Evolutionary conservation across 2,329 filamentous ascomycete species (phyloP).

Genomic region (Seiridium cupressi): DNA sequence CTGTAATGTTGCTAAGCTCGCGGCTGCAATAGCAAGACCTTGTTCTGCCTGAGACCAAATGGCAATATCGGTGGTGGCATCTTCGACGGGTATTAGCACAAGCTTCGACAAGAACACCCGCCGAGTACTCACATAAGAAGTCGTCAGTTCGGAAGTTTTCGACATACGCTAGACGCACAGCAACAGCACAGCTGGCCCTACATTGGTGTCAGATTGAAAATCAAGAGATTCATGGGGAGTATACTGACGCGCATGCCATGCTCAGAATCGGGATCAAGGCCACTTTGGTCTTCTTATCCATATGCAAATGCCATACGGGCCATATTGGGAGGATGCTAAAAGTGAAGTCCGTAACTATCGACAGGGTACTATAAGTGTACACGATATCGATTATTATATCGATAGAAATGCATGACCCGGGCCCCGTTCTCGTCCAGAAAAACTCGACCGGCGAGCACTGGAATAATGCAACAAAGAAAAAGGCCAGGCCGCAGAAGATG

Average conservation of each 20-base stretch:
- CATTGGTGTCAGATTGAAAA: not conserved
- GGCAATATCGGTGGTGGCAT: conserved; percentile 19
- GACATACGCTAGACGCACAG: conserved; percentile 18
- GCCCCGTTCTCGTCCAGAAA: conserved; percentile 16
- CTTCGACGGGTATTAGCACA: not conserved
- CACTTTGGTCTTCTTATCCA: conserved; percentile 42
- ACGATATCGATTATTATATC: conserved; percentile 39
- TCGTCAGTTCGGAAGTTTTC: conserved; percentile 15
- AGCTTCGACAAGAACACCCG: not conserved
- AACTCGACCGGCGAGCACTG: conserved; percentile 17
- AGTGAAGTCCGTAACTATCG: conserved; percentile 37
- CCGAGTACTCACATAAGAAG: conserved; percentile 14
- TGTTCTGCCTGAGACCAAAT: conserved; percentile 31
- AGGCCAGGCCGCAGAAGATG: conserved; percentile 14
- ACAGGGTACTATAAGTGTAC: conserved; percentile 40
- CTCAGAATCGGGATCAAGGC: conserved; percentile 46
- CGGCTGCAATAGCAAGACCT: conserved; percentile 29
- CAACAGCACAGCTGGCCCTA: conserved; percentile 19
- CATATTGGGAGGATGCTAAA: conserved; percentile 42
- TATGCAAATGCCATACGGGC: conserved; percentile 45
- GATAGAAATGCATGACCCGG: conserved; percentile 22
- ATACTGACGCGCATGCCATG: conserved; percentile 39
- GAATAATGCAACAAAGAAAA: conserved; percentile 22
- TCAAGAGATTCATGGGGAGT: not conserved
- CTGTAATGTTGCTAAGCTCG: conserved; percentile 24